Percentiles rank a stretch among this genome's conserved stretches.
Conservation (phyloP, 371 early-diverging fungal species). For the Mycotypha africana region DNA sequence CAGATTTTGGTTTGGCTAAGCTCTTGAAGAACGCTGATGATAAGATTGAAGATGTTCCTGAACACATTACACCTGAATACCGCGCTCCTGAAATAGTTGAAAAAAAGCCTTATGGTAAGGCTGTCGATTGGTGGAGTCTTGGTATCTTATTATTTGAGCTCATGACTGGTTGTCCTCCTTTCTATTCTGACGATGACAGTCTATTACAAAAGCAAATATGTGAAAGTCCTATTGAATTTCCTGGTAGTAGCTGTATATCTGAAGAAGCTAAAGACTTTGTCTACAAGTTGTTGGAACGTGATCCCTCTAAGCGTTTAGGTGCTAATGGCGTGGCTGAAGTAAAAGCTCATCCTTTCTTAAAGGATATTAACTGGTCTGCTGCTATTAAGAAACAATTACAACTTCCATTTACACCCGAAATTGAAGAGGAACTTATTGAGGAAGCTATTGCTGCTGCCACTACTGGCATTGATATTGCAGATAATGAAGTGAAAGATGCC, state of each 20-base stretch:
- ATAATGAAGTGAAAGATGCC: neutral
- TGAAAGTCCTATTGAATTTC: constrained; percentile 58
- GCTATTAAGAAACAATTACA: constrained; percentile 33
- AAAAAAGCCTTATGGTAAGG: constrained; percentile 91
- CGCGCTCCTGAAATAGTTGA: constrained; percentile 97
- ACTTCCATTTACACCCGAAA: constrained; percentile 9
- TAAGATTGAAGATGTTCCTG: constrained; percentile 81
- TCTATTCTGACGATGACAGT: constrained; percentile 55
- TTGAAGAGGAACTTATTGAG: constrained; percentile 9
- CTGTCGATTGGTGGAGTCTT: constrained; percentile 98
- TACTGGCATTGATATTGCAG: constrained; percentile 3
- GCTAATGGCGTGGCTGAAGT: constrained; percentile 81
- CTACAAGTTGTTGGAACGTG: constrained; percentile 86
- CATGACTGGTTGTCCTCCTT: constrained; percentile 86
- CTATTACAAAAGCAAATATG: constrained; percentile 86
- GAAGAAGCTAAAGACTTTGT: constrained; percentile 80
- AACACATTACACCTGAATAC: constrained; percentile 97
- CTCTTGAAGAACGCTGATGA: constrained; percentile 71
- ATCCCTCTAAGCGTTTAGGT: constrained; percentile 71
- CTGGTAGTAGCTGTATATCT: constrained; percentile 64
- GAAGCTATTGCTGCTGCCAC: constrained; percentile 4
- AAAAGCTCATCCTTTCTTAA: constrained; percentile 90
- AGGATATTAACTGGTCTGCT: constrained; percentile 72
- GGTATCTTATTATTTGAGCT: constrained; percentile 97
- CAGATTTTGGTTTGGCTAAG: constrained; percentile 98